These are phyloP conservation scores for Phytophthora boehmeriae DNA, from an alignment of 352 stramenopile genomes.

Conservation along the genomic window DNA sequence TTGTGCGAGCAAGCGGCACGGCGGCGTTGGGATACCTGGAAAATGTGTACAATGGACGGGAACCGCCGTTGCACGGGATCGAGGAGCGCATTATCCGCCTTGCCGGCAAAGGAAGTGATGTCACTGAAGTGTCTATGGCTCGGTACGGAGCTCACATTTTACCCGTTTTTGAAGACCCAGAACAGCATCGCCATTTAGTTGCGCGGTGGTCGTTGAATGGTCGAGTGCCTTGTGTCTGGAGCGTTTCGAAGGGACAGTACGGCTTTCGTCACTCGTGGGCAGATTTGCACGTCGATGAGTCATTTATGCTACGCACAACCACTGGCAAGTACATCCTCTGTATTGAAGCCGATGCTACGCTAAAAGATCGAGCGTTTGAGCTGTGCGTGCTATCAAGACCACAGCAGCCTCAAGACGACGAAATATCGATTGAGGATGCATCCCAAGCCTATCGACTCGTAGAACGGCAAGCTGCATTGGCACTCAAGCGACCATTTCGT, in stretches of 20 bases:
- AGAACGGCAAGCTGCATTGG: slow-evolving; percentile 46
- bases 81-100: slow-evolving; percentile 67
- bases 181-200: slow-evolving; percentile 53
- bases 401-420: slow-evolving; percentile 25
- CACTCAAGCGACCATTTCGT: slow-evolving; percentile 55
- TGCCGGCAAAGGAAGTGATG: slow-evolving; percentile 55
- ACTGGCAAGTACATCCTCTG: slow-evolving; percentile 70
- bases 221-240: slow-evolving; percentile 63
- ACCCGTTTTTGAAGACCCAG: slow-evolving; percentile 60
- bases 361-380: slow-evolving; percentile 57
- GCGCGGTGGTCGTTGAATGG: slow-evolving; percentile 57
- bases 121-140: slow-evolving; percentile 73
- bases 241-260: slow-evolving; percentile 53
- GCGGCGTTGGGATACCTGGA: slow-evolving; percentile 53
- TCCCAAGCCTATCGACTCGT: slow-evolving; percentile 69
- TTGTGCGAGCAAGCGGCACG: slow-evolving; percentile 52
- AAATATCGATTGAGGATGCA: slow-evolving; percentile 66
- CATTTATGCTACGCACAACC: slow-evolving; percentile 64
- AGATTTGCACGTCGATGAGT: slow-evolving; percentile 46
- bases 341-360: slow-evolving; percentile 66
- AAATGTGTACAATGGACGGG: slow-evolving; percentile 53
- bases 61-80: slow-evolving; percentile 58
- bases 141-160: slow-evolving; percentile 70
- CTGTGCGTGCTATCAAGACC: slow-evolving; percentile 34
- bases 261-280: slow-evolving; percentile 71